Base-by-base conservation (phyloP, 306 rosid genomes). In the Quercus dentata region DNA sequence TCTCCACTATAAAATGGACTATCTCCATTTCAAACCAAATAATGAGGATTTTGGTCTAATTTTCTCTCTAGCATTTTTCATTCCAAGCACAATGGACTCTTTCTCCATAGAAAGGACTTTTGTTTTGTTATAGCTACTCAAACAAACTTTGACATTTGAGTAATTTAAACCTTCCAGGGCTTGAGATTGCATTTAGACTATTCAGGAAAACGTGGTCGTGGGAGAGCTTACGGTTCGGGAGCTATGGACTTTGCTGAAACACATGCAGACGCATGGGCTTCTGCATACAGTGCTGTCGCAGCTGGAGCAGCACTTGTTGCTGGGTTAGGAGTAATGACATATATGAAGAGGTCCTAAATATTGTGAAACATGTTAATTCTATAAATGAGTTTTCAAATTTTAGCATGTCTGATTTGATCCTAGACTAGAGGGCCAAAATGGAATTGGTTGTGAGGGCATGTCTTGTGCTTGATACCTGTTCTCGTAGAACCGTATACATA, bases 101-200 rank as follows among this genome's bases (percentile, higher is more conserved):
- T 61, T 46, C 52, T 27, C 38, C 52, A 52, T 51, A 31, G 49
- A 58, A 65, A 71, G 27, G 46, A 11, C 33, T 23, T 25, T 62
- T 71, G n/a, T 54, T 27, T 54, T 68, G 62, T 52, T 41, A 55
- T 0, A 63, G 25, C 3, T 61, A 14, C 52, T 71, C 14, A 28
- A 28, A 55, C 76, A 6, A 69, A 63, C 61, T 19, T 71, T 90
- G 87, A 85, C 78, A 31, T 77, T 11, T 30, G 65, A 69, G 38
- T 44, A 46, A 75, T 76, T 64, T 33, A 63, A 82, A 76, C 58
- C 73, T 59, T 82, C 77, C 85, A 96, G 99, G 97, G 97, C 56
- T 82, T 96, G 91, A 88, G 91, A 82, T 85, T 96, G 92, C 93
- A 93, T 85, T 86, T 96, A 79, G 99, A 96, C 71, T 93, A 87